A percentile compares a stretch with the other conserved stretches of the same genome.
Conservation (phyloP, 2,329 filamentous ascomycete genomes). For the Graphilbum sp. region DNA sequence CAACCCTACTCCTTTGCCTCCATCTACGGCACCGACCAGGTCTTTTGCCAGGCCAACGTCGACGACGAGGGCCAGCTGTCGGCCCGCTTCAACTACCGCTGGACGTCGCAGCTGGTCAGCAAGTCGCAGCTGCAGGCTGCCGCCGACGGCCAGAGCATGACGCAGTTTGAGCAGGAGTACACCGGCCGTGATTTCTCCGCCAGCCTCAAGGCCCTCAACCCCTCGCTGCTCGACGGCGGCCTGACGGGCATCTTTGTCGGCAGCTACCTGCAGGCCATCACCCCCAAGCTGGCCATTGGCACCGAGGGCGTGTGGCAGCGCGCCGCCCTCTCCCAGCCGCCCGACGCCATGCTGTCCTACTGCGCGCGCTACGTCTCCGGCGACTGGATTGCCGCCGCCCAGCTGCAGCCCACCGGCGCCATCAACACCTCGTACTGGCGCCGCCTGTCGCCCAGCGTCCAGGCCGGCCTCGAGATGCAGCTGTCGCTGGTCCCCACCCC, state of each 20-base stretch:
- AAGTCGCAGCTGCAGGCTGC: conserved; percentile 69
- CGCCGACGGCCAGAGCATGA: conserved; percentile 64
- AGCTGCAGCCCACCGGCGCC: conserved; percentile 75
- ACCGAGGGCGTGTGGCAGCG: conserved; percentile 92
- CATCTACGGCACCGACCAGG: conserved; percentile 77
- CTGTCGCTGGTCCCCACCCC: conserved; percentile 55
- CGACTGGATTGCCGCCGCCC: conserved; percentile 86
- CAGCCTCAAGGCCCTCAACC: conserved; percentile 86
- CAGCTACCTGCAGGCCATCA: conserved; percentile 88
- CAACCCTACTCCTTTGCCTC: conserved; percentile 92
- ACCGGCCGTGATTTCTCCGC: conserved; percentile 85
- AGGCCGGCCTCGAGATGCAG: conserved; percentile 90
- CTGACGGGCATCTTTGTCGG: conserved; percentile 91
- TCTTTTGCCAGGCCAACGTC: conserved; percentile 89
- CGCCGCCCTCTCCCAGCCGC: conserved; percentile 63
- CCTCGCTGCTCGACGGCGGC: conserved; percentile 81
- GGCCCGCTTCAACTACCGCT: conserved; percentile 86
- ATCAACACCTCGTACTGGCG: conserved; percentile 91
- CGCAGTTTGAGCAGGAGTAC: conserved; percentile 93
- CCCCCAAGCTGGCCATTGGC: conserved; percentile 70
- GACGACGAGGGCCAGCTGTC: conserved; percentile 83
- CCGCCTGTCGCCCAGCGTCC: conserved; percentile 81
- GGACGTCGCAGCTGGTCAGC: conserved; percentile 58
- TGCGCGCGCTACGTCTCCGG: conserved; percentile 77
- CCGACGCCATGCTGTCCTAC: conserved; percentile 85